These are phyloP conservation scores for Galerina marginata DNA, from an alignment of 768 basidiomycete species.

Conservation along the genomic window DNA sequence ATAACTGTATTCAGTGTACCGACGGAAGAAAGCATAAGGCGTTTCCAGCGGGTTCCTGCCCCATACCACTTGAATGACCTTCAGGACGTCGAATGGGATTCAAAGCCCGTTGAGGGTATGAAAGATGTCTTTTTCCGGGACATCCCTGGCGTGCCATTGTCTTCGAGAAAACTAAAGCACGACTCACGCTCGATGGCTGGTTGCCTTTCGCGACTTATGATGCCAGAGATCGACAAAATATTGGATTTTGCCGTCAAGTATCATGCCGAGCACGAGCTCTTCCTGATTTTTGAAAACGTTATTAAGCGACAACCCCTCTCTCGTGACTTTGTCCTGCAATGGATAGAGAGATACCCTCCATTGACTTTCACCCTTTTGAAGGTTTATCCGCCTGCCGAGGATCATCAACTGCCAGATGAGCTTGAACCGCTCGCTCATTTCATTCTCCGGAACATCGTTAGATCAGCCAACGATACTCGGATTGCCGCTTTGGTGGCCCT, in stretches of 20 bases:
- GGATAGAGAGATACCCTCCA: conserved; percentile 57
- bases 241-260: conserved; percentile 50
- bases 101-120: conserved; percentile 32
- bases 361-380: conserved; percentile 62
- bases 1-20: conserved; percentile 40
- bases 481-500: conserved; percentile 63
- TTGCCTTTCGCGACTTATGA: conserved; percentile 28
- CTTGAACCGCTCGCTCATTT: conserved; percentile 32
- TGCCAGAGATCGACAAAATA: conserved; percentile 37
- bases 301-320: conserved; percentile 36
- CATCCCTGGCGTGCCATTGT: conserved; percentile 15
- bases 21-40: conserved; percentile 51
- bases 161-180: conserved; percentile 27
- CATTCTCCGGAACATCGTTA: conserved; percentile 54
- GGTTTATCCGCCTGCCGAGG: conserved; percentile 48
- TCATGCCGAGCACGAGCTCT: conserved; percentile 60
- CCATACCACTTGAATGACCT: conserved; percentile 50
- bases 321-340: conserved; percentile 33
- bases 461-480: conserved; percentile 57
- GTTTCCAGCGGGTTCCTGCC: conserved; percentile 47
- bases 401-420: conserved; percentile 33
- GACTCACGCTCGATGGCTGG: conserved; percentile 30
- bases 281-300: conserved; percentile 52
- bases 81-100: conserved; percentile 45
- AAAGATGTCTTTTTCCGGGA: conserved; percentile 35